Base-by-base conservation (phyloP, 208 protist genomes). In the Trypanosoma theileri region DNA sequence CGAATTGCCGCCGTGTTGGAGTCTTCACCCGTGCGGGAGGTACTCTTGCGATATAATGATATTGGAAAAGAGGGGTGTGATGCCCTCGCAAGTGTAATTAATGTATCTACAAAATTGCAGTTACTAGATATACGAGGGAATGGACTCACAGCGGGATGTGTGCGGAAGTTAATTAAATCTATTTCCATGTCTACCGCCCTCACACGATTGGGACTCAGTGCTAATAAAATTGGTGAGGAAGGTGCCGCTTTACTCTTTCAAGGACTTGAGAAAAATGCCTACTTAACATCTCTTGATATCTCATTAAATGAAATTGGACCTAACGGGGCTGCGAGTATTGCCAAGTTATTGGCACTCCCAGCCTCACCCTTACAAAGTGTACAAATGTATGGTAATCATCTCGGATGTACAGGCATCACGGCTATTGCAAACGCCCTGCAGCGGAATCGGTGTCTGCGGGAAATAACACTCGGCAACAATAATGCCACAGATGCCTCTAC, bases 31-130 rank as follows among this genome's bases (percentile, higher is more conserved):
- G 88, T 92, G 45, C 78, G 65, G 50, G 81, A 95, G 59, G 73
- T 93, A 17, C 54, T 91, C 10, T 66, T 97, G 35, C 81, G 92
- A 26, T 95, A 87, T 82, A 97, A 97, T 66, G 80, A 92, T 73
- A 93, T 97, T 70, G 92, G 89, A 24, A 88, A 85, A 61, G 88
- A 95, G 42, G 92, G 92, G n/a, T 92, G 87, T 62, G 88, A 97
- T 35, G 87, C 80, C 1, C 65, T 97, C n/a, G 88, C 89, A 13
- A 81, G 62, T 26, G 80, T 94, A 19, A 80, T 94, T 40, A 92
- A 83, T 55, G 61, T 91, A 2, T 93, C 84, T 11, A 69, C 84
- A 56, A 87, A 80, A n/a, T 55, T 97, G 17, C 63, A 71, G 35
- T 40, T 80, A 40, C 58, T 97, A 22, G 92, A 97, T 66, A 75